Conservation (phyloP, 352 stramenopile genomes). For the Phytophthora multivora region DNA sequence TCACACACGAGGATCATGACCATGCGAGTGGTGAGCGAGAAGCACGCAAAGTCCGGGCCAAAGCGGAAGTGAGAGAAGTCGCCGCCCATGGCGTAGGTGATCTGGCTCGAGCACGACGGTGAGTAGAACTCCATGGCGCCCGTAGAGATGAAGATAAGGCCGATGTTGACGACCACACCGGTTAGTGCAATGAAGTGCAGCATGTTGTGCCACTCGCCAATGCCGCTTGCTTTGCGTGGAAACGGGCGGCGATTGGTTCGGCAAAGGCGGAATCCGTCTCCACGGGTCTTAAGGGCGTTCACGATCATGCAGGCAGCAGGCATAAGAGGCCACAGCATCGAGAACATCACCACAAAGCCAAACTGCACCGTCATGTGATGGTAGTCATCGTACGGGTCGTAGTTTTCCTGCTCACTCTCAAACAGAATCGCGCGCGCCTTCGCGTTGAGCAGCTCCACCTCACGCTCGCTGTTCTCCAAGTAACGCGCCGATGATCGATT, state of each 20-base stretch:
- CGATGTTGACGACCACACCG: slow-evolving; percentile 79
- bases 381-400: slow-evolving; percentile 85
- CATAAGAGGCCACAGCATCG: slow-evolving; percentile 85
- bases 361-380: slow-evolving; percentile 84
- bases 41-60: slow-evolving; percentile 76
- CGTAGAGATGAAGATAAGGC: slow-evolving; percentile 79
- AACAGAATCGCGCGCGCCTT: slow-evolving; percentile 76
- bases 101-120: slow-evolving; percentile 48
- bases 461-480: slow-evolving; percentile 63
- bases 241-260: slow-evolving; percentile 76
- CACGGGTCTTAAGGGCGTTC: slow-evolving; percentile 81
- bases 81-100: slow-evolving; percentile 54
- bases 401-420: slow-evolving; percentile 76
- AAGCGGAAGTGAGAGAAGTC: slow-evolving; percentile 74
- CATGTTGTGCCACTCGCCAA: slow-evolving; percentile 77
- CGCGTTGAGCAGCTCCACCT: slow-evolving; percentile 72
- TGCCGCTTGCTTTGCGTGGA: slow-evolving; percentile 69
- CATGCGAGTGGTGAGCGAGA: slow-evolving; percentile 76
- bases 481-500: slow-evolving; percentile 73
- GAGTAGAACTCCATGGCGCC: slow-evolving; percentile 81
- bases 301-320: slow-evolving; percentile 75
- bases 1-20: slow-evolving; percentile 83
- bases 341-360: slow-evolving; percentile 89
- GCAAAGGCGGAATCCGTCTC: slow-evolving; percentile 77
- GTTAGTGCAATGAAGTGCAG: slow-evolving; percentile 69